Conservation (phyloP, 73 alveolate genomes). For the Tetrahymena malaccensis region DNA sequence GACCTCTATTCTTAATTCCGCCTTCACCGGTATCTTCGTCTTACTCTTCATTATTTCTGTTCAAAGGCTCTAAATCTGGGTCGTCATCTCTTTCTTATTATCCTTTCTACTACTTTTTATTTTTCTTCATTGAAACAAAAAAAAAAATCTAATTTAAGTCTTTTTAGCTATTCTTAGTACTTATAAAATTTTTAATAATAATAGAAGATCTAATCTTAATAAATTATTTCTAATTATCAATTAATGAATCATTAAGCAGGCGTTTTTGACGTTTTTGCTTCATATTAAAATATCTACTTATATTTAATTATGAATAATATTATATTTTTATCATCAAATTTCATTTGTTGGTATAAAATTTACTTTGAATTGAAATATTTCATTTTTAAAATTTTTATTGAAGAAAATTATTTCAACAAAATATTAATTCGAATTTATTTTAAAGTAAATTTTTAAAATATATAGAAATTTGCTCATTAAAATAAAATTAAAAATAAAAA, state of each 20-base stretch:
- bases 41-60: neutral
- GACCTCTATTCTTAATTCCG: neutral
- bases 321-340: too few relatives aligned
- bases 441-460: too few relatives aligned
- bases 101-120: neutral
- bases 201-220: neutral
- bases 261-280: neutral
- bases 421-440: too few relatives aligned
- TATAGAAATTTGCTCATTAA: too few relatives aligned
- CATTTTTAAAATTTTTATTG: too few relatives aligned
- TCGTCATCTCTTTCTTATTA: neutral
- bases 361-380: too few relatives aligned
- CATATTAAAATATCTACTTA: neutral
- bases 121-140: neutral
- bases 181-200: too few relatives aligned
- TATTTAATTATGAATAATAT: too few relatives aligned
- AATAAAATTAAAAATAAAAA: too few relatives aligned
- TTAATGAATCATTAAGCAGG: neutral
- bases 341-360: too few relatives aligned
- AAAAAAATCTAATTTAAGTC: neutral
- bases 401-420: too few relatives aligned
- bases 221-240: neutral
- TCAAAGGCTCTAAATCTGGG: neutral
- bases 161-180: neutral
- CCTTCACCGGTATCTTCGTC: neutral